Conservation (phyloP, 2,329 filamentous ascomycete genomes). For the Cercospora sp. region DNA sequence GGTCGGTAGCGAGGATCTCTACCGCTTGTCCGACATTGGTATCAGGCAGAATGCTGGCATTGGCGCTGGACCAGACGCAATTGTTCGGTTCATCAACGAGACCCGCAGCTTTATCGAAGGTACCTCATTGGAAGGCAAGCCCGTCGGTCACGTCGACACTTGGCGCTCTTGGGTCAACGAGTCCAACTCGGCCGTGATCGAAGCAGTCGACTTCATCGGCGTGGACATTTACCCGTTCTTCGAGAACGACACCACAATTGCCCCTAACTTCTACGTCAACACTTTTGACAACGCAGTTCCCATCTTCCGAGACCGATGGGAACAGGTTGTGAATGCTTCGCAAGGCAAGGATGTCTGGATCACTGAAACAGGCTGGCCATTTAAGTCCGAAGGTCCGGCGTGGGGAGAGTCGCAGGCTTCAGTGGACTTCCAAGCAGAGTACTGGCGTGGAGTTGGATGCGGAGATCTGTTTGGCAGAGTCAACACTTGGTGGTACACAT, state of each 20-base stretch:
- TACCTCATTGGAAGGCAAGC: constrained; percentile 55
- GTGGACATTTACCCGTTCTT: constrained; percentile 74
- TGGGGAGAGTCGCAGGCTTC: not conserved
- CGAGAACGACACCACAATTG: constrained; percentile 57
- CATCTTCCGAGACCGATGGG: not conserved
- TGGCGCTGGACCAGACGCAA: constrained; percentile 61
- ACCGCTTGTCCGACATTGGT: constrained; percentile 67
- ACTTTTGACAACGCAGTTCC: not conserved
- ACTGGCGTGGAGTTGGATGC: not conserved
- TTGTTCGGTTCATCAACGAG: constrained; percentile 51
- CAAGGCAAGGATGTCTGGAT: not conserved
- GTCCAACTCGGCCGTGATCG: constrained; percentile 69
- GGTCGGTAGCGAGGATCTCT: constrained; percentile 79
- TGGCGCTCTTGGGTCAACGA: constrained; percentile 73
- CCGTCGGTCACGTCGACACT: constrained; percentile 84
- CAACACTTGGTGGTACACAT: constrained; percentile 69
- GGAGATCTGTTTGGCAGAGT: constrained; percentile 57
- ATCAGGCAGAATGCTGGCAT: constrained; percentile 58
- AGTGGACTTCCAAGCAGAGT: not conserved
- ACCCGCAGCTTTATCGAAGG: constrained; percentile 59
- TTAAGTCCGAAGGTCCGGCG: not conserved
- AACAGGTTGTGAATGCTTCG: not conserved
- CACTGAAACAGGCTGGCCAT: not conserved
- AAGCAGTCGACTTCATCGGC: constrained; percentile 74
- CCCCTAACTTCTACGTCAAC: constrained; percentile 17